These are phyloP conservation scores for Ogataea sp. DNA, from an alignment of 805 yeast species.

Conservation along the genomic window DNA sequence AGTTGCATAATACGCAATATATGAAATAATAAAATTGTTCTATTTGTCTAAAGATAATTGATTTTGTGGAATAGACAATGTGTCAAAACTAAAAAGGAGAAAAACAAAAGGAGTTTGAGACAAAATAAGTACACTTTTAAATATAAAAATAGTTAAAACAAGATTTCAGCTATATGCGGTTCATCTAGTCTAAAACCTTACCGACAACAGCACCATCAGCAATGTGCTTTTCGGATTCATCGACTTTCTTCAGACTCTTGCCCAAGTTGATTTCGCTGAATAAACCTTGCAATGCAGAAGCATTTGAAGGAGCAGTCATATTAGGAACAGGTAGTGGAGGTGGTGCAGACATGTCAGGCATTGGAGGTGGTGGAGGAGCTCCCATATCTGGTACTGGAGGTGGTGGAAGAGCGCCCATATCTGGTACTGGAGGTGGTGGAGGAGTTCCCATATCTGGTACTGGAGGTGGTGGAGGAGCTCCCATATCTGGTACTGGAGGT, in stretches of 20 bases:
- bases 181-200: conserved; percentile 29
- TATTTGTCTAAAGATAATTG: neutral
- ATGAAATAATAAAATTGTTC: neutral
- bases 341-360: conserved; percentile 26
- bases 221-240: conserved; percentile 37
- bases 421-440: conserved; percentile 17
- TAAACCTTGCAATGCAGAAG: conserved; percentile 34
- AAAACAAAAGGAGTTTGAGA: neutral
- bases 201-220: conserved; percentile 42
- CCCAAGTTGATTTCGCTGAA: conserved; percentile 55
- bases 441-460: no score
- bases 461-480: conserved; percentile 10
- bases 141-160: neutral
- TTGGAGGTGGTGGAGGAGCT: conserved; percentile 32
- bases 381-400: conserved; percentile 19
- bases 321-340: conserved; percentile 25
- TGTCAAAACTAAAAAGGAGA: conserved; percentile 1
- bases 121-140: no score
- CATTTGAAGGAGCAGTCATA: conserved; percentile 22
- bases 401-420: no score
- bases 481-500: conserved; percentile 4
- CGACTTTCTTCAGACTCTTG: conserved; percentile 40
- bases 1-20: conserved; percentile 1
- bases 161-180: neutral
- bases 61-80: neutral